Evolutionary conservation across 441 rosid genomes (phyloP), one percentile per base, ranked within the genome.

Genomic region (Erysimum pusillum): DNA sequence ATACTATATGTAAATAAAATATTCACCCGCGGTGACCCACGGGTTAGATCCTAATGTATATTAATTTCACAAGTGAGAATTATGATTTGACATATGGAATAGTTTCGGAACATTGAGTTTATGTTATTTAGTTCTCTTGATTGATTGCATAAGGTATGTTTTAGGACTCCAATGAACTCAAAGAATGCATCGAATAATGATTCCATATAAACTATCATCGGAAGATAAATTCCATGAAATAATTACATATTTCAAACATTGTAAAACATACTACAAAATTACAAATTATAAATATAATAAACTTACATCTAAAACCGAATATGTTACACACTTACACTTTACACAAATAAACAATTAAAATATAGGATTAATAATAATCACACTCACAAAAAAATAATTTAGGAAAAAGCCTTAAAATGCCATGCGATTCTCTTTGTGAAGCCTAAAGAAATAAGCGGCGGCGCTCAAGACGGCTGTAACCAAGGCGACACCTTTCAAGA

Each of bases 391-490:
- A 65, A 34, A 34, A n/a, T n/a, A 8, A 13, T 18, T 0, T 13
- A 74, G 5, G 17, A 44, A 44, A 61, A 51, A 11, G 38, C 5
- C 4, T 25, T 25, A 25, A 25, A 1, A 25, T 1, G 57, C 28
- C 20, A 20, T 9, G 36, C 69, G 78, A 53, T 73, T 74, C 76
- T 79, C 79, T 34, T 63, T 79, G 48, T 63, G 70, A 73, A 81
- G 75, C 39, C 72, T 79, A 51, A 14, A 66, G 70, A 81, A 65
- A 66, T 81, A 83, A 76, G 82, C 77, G 12, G 69, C 75, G 54
- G 67, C 76, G 17, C 84, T 80, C 12, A 82, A 53, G 5, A 49
- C 48, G 3, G 84, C 80, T 5, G 81, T 58, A 28, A 73, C 13
- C 75, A 83, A 69, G 20, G 86, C 83, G 5, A 78, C 17, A 35